Base-by-base conservation (phyloP, 352 stramenopile genomes). In the Pythium rishiriense region DNA sequence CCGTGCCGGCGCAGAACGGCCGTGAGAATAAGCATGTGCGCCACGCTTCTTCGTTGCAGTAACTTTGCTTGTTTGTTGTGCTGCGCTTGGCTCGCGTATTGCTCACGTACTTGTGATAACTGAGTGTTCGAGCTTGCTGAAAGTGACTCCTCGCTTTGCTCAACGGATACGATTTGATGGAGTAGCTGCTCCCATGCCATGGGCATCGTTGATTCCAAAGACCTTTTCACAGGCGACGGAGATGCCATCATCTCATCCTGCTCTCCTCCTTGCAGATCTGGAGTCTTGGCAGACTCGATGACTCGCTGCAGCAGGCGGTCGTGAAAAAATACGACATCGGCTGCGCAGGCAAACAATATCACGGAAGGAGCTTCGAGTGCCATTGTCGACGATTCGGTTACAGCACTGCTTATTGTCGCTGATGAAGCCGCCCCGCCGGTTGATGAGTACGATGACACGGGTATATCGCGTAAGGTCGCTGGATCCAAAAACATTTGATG, bases 181-280 rank as follows among this genome's bases (percentile, higher is more conserved):
- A 73, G 26, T 1, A 76, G 39, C 24, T 66, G 48, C 41, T 73
- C 66, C 66, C 66, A 73, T 17, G 66, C 66, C 66, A 73, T 73
- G 7, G 66, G 48, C 35, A 54, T 41, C 17, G 52, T 54, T 11
- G 51, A 19, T 11, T 69, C 66, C 0, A 58, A n/a, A 24, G 66
- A 66, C 17, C 66, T 53, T 45, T 73, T 73, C 3, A 45, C 25
- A 7, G 57, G 50, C 29, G 65, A 72, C 4, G 54, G 29, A 49
- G 48, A 46, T 15, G 15, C 14, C 12, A 51, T 14, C 19, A 53
- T 59, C 3, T 35, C 29, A 15, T 31, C 33, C 17, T 62, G 50
- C 22, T 70, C 50, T 1, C 35, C 46, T 33, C 53, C 17, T 19
- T 50, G 26, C 11, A 26, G 2, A 50, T 33, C 4, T 39, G 35